Conservation (phyloP, 805 yeast genomes). For the Jamesozyma gamospora region DNA sequence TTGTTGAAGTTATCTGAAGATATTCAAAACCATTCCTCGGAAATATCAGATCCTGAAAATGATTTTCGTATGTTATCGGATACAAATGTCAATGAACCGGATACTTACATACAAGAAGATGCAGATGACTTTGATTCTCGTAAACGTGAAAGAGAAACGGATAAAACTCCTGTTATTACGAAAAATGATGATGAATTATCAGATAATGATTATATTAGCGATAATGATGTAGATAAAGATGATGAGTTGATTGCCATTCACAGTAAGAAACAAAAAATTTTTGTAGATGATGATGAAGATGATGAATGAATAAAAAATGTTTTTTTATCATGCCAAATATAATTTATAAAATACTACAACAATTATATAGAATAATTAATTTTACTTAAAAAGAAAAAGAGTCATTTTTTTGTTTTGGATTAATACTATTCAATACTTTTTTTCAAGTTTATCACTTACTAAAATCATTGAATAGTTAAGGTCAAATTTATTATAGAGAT, state of each 20-base stretch:
- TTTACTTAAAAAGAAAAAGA: too few relatives aligned
- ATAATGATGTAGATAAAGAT: slow-evolving; percentile 1
- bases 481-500: too few relatives aligned
- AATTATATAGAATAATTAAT: too few relatives aligned
- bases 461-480: neutral
- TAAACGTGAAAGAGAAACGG: neutral
- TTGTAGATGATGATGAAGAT: slow-evolving; percentile 3
- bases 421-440: too few relatives aligned
- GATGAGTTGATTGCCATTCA: slow-evolving; percentile 1
- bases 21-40: neutral
- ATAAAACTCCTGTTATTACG: neutral
- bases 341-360: too few relatives aligned
- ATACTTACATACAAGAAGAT: neutral
- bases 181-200: slow-evolving; percentile 1
- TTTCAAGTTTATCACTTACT: too few relatives aligned
- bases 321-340: neutral
- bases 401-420: too few relatives aligned
- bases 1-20: slow-evolving; percentile 7
- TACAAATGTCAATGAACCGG: neutral
- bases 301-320: neutral
- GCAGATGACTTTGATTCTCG: neutral
- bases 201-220: slow-evolving; percentile 1
- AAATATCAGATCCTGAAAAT: neutral
- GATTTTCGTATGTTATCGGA: neutral
- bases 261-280: neutral